Conservation (phyloP, 2,329 filamentous ascomycete genomes). For the Phyllosticta ampelicida region DNA sequence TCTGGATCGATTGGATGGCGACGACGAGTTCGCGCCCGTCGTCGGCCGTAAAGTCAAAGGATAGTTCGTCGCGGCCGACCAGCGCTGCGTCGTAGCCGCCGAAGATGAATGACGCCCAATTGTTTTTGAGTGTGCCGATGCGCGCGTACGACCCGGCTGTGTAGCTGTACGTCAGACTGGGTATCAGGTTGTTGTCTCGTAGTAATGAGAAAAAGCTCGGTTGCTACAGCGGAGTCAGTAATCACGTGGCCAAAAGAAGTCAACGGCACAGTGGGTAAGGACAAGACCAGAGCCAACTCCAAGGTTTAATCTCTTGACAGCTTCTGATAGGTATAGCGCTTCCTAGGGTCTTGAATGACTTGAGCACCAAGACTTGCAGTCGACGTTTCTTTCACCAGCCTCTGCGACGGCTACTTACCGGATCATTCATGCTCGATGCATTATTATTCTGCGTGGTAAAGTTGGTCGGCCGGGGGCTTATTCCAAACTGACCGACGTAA, state of each 20-base stretch:
- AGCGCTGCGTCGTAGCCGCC: constrained; percentile 33
- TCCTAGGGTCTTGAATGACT: too few relatives aligned
- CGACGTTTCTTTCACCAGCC: too few relatives aligned
- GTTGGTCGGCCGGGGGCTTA: constrained; percentile 27
- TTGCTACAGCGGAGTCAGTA: neutral
- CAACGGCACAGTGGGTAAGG: too few relatives aligned
- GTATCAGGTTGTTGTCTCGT: neutral
- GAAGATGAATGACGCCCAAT: constrained; percentile 19
- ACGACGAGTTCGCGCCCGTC: constrained; percentile 2
- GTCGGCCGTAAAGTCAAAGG: constrained; percentile 12
- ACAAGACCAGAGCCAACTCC: too few relatives aligned
- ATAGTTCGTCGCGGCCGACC: constrained; percentile 20
- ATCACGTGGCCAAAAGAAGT: neutral
- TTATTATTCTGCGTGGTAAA: constrained; percentile 27
- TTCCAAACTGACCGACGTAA: constrained; percentile 28
- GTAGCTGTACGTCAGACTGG: constrained; percentile 1
- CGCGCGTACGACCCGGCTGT: constrained; percentile 2
- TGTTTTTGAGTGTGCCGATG: neutral
- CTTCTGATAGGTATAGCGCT: too few relatives aligned
- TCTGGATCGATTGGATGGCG: neutral
- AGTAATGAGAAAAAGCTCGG: neutral
- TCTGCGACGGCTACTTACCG: neutral
- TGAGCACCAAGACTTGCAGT: too few relatives aligned
- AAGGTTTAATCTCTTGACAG: too few relatives aligned
- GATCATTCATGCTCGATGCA: constrained; percentile 17